Evolutionary conservation across 495 filamentous ascomycete genomes (phyloP).

Genomic region (Stereocaulon alpinum): DNA sequence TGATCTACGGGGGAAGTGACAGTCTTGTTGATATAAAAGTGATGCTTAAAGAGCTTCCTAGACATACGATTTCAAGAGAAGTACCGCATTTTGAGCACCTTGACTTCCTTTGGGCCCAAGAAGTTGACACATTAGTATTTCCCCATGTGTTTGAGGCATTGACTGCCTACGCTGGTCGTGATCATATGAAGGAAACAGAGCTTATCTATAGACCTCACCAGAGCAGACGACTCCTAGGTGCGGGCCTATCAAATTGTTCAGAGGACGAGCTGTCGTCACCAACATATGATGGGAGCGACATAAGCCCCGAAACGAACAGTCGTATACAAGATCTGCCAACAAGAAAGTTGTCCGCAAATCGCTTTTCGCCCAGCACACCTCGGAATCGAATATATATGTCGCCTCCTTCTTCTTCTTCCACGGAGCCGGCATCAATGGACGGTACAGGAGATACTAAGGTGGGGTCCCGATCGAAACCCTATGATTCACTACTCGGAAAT

Average conservation of each 20-base stretch:
- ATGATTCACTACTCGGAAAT: constrained; percentile 5
- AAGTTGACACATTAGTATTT: constrained; percentile 78
- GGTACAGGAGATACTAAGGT: not conserved
- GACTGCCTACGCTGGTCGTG: constrained; percentile 45
- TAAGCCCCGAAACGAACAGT: not conserved
- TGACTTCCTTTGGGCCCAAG: constrained; percentile 90
- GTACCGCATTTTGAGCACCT: constrained; percentile 91
- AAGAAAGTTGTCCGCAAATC: constrained; percentile 1
- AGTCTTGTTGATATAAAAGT: constrained; percentile 89
- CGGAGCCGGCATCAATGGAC: constrained; percentile 11
- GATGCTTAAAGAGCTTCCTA: constrained; percentile 80
- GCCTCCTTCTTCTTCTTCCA: constrained; percentile 10
- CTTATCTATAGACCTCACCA: not conserved
- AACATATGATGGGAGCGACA: constrained; percentile 9
- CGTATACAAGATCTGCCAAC: not conserved
- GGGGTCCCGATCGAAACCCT: not conserved
- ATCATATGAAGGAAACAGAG: constrained; percentile 13
- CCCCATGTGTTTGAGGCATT: constrained; percentile 82
- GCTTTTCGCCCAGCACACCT: constrained; percentile 5
- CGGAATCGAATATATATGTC: not conserved
- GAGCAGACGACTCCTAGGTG: not conserved
- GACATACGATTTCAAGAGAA: constrained; percentile 69
- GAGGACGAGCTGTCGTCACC: constrained; percentile 15
- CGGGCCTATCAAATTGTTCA: not conserved
- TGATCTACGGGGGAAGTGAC: constrained; percentile 88